A percentile compares a stretch with the other conserved stretches of the same genome.
Evolutionary conservation across 2,329 filamentous ascomycete genomes (phyloP).

Genomic region (Clarireedia sp.): DNA sequence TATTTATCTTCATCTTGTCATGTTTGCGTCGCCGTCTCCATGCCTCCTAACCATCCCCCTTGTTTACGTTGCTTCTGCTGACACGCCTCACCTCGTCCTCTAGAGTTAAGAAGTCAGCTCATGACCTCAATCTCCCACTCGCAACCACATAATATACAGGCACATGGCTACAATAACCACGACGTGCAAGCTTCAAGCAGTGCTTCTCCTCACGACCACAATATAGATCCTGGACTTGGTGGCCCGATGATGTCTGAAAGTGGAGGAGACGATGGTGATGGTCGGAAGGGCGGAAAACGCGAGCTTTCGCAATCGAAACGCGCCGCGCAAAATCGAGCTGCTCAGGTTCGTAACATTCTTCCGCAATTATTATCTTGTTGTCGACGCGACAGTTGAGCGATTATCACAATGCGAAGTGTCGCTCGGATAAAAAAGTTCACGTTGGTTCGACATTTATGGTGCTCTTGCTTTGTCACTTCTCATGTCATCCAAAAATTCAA

Average conservation of each 20-base stretch:
- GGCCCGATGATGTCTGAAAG: conserved; percentile 25
- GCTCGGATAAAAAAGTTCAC: conserved; percentile 17
- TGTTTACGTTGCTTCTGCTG: conserved; percentile 19
- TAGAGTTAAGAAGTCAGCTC: conserved; percentile 31
- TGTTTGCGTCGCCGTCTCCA: neutral
- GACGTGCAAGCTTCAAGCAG: conserved; percentile 26
- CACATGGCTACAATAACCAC: conserved; percentile 26
- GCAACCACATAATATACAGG: conserved; percentile 13
- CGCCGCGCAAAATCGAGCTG: conserved; percentile 56
- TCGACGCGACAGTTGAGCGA: neutral
- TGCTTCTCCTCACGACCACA: conserved; percentile 28
- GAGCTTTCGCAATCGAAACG: conserved; percentile 73
- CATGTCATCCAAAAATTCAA: conserved; percentile 28
- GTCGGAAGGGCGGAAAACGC: conserved; percentile 70
- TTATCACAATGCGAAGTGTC: conserved; percentile 9
- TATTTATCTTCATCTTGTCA: neutral
- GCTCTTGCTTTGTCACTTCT: conserved; percentile 32
- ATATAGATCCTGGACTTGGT: conserved; percentile 31
- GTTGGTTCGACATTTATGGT: conserved; percentile 15
- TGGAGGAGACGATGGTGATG: conserved; percentile 35
- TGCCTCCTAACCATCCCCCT: neutral
- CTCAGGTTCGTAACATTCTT: conserved; percentile 62
- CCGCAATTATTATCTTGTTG: conserved; percentile 6
- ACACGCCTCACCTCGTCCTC: conserved; percentile 24
- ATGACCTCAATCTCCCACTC: conserved; percentile 23